phyloP scores from a whole-genome alignment of 1,139 yeast genomes.

The Magnusiomyces ingens region DNA sequence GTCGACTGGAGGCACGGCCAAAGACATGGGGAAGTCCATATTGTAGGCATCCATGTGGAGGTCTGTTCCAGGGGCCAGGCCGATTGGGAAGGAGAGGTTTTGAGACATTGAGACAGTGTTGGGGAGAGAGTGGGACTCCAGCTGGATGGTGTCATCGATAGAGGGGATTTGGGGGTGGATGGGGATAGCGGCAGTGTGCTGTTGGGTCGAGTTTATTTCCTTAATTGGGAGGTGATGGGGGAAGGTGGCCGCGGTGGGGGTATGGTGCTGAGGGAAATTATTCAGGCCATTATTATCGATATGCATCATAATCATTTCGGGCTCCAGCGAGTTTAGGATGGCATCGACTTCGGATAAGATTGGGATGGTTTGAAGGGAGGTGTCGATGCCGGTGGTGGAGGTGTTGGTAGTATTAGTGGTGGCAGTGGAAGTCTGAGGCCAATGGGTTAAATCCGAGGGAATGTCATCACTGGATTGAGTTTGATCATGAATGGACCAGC shows the following conservation, averaged over 20 bases:
- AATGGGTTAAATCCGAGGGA: not conserved
- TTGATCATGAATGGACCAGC: slow-evolving; percentile 48
- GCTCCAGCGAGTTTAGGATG: not conserved
- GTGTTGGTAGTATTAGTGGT: not conserved
- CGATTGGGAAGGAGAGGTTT: too few species aligned
- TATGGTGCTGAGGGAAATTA: not conserved
- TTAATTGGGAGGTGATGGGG: not conserved
- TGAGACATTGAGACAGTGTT: too few species aligned
- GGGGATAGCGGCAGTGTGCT: not conserved
- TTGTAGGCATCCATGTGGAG: too few species aligned
- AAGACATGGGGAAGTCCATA: too few species aligned
- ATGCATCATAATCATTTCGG: slow-evolving; percentile 2
- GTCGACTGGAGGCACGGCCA: too few species aligned
- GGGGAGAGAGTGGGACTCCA: too few species aligned
- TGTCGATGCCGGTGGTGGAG: not conserved
- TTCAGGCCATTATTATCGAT: not conserved
- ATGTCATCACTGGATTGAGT: not conserved
- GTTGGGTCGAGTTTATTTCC: not conserved
- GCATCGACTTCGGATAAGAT: not conserved
- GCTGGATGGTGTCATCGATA: too few species aligned
- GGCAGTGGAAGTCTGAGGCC: not conserved
- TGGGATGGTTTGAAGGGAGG: not conserved
- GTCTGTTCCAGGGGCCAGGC: too few species aligned
- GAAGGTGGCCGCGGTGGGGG: not conserved
- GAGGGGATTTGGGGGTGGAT: too few species aligned